Conservation (phyloP, 257 asterid species). For the Solanum neorickii region DNA sequence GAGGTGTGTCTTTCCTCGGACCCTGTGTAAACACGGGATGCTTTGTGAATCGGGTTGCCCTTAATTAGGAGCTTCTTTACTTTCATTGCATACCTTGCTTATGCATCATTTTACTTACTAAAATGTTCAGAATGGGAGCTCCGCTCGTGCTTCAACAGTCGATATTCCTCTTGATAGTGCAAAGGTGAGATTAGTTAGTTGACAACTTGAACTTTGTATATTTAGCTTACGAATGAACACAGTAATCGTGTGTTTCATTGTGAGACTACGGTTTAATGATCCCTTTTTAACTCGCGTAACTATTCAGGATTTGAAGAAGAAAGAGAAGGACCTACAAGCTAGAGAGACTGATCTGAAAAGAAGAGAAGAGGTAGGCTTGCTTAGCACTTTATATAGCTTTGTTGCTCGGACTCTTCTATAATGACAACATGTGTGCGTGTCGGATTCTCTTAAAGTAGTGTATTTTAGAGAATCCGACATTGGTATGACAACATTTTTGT, state of each 20-base stretch:
- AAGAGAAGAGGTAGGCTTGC: conserved; percentile 57
- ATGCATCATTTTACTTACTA: conserved; percentile 6
- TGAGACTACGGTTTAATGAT: not conserved
- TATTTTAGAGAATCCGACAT: not conserved
- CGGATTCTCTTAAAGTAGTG: not conserved
- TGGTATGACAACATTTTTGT: not conserved
- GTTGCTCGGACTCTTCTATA: not conserved
- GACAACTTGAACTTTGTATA: not conserved
- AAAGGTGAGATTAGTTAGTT: conserved; percentile 22
- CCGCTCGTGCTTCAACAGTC: conserved; percentile 53
- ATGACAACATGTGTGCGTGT: not conserved
- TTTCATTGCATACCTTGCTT: not conserved
- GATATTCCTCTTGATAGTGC: conserved; percentile 71
- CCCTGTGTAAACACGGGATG: not conserved
- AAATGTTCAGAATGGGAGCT: conserved; percentile 50
- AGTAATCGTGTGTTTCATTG: not conserved
- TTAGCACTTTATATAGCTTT: not conserved
- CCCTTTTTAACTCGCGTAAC: not conserved
- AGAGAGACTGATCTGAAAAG: conserved; percentile 72
- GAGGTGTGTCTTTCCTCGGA: not conserved
- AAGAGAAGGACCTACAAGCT: conserved; percentile 72
- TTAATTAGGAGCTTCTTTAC: too few species aligned
- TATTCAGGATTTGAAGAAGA: conserved; percentile 53
- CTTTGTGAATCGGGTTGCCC: not conserved
- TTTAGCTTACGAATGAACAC: not conserved